These are phyloP conservation scores for Penicillium psychrosexuale DNA, from an alignment of 2,329 filamentous ascomycete species.

Conservation along the genomic window DNA sequence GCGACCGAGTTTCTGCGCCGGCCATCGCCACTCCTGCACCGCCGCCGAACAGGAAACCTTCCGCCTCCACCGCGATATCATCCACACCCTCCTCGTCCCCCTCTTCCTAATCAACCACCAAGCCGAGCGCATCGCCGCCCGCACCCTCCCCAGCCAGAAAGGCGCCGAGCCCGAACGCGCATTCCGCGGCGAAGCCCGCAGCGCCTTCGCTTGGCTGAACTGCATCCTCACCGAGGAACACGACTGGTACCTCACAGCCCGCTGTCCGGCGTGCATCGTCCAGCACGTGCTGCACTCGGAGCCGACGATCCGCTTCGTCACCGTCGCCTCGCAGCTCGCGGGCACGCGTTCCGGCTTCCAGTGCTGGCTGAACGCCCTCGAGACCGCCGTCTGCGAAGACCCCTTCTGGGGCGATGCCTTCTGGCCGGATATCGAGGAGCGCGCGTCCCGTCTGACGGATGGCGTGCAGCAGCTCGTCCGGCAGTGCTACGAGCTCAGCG, in stretches of 20 bases:
- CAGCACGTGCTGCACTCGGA: constrained; percentile 45
- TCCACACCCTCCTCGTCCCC: constrained; percentile 58
- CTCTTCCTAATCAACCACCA: constrained; percentile 56
- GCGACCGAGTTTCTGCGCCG: constrained; percentile 38
- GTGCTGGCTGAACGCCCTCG: constrained; percentile 41
- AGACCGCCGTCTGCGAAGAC: constrained; percentile 42
- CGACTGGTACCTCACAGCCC: constrained; percentile 56
- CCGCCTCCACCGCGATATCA: constrained; percentile 56
- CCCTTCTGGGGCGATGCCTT: constrained; percentile 44
- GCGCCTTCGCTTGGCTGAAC: constrained; percentile 58
- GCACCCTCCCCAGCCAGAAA: constrained; percentile 48
- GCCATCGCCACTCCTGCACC: constrained; percentile 33
- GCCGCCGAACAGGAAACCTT: constrained; percentile 34
- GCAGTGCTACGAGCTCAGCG: constrained; percentile 40
- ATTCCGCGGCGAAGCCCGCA: constrained; percentile 55
- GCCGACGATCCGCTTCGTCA: constrained; percentile 44
- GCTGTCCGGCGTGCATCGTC: constrained; percentile 52
- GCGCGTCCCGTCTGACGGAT: constrained; percentile 37
- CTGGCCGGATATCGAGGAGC: constrained; percentile 43
- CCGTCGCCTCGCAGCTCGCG: constrained; percentile 42
- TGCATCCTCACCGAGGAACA: constrained; percentile 57
- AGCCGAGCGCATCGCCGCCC: constrained; percentile 52
- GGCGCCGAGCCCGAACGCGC: constrained; percentile 56
- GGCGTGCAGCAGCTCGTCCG: constrained; percentile 40
- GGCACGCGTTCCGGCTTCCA: constrained; percentile 36